Evolutionary conservation across 2,329 filamentous ascomycete genomes (phyloP).

Genomic region (Colletotrichum graminicola): DNA sequence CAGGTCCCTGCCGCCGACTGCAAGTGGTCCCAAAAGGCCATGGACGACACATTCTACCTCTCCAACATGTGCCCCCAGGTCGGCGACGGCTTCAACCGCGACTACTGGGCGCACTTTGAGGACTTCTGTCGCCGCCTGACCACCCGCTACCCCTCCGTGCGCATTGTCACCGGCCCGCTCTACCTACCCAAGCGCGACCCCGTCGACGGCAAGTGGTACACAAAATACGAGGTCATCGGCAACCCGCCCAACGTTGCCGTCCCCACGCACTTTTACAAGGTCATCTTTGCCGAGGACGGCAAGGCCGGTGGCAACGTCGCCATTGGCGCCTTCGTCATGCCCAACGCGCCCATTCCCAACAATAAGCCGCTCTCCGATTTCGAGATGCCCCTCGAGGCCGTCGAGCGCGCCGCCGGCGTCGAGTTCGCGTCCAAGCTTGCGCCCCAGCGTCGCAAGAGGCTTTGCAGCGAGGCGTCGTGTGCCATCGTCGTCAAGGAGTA

Average conservation of each 20-base stretch:
- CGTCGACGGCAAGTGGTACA: slow-evolving; percentile 92
- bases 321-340: slow-evolving; percentile 93
- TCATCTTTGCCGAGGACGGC: slow-evolving; percentile 94
- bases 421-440: slow-evolving; percentile 90
- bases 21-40: slow-evolving; percentile 93
- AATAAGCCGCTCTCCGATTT: slow-evolving; percentile 90
- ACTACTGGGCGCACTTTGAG: slow-evolving; percentile 99
- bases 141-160: slow-evolving; percentile 82
- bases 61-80: slow-evolving; percentile 99
- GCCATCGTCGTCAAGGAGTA: slow-evolving; percentile 87
- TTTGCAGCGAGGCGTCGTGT: slow-evolving; percentile 91
- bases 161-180: slow-evolving; percentile 92
- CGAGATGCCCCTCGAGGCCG: slow-evolving; percentile 91
- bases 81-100: slow-evolving; percentile 96
- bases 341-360: slow-evolving; percentile 90
- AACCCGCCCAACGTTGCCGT: slow-evolving; percentile 94
- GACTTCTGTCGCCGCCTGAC: slow-evolving; percentile 94
- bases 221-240: slow-evolving; percentile 95
- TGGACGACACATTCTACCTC: slow-evolving; percentile 94
- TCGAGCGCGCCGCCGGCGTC: slow-evolving; percentile 91
- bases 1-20: slow-evolving; percentile 97
- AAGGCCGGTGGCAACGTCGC: slow-evolving; percentile 79
- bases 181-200: slow-evolving; percentile 90
- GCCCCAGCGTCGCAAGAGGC: slow-evolving; percentile 75
- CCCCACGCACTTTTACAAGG: slow-evolving; percentile 99